Conservation (phyloP, 495 filamentous ascomycete genomes). For the Entonaema liquescens region DNA sequence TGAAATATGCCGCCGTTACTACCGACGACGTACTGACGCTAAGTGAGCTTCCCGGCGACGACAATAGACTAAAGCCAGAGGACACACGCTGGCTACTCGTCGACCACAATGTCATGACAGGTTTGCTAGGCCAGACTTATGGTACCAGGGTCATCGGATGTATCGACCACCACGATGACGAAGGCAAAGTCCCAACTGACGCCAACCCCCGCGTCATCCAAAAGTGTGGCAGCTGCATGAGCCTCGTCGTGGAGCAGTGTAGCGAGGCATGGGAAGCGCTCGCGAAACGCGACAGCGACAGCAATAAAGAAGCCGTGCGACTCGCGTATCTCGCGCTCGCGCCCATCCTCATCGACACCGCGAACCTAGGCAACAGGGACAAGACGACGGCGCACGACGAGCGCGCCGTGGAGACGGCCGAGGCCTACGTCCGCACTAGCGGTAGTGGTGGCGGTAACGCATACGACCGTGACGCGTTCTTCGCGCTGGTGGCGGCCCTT, state of each 20-base stretch:
- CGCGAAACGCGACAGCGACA: conserved; percentile 20
- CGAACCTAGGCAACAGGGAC: conserved; percentile 70
- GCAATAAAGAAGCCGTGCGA: conserved; percentile 43
- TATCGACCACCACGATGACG: conserved; percentile 93
- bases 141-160: conserved; percentile 68
- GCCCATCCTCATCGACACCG: conserved; percentile 85
- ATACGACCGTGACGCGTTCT: conserved; percentile 70
- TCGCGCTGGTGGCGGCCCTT: conserved; percentile 66
- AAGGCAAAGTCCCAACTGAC: conserved; percentile 65
- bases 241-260: conserved; percentile 74
- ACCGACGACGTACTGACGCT: conserved; percentile 61
- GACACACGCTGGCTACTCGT: conserved; percentile 73
- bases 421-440: conserved; percentile 47
- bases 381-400: conserved; percentile 80
- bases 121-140: conserved; percentile 55
- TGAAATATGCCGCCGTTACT: conserved; percentile 53
- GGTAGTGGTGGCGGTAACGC: background rate
- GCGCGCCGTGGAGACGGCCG: conserved; percentile 70
- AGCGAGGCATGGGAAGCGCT: conserved; percentile 22
- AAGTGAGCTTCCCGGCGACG: conserved; percentile 53
- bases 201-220: conserved; percentile 69
- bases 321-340: conserved; percentile 80
- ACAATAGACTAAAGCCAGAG: conserved; percentile 39
- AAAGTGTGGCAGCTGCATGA: conserved; percentile 80
- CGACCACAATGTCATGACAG: conserved; percentile 86